These are phyloP conservation scores for Trichodelitschia bisporula DNA, from an alignment of 495 filamentous ascomycete species.

Conservation along the genomic window DNA sequence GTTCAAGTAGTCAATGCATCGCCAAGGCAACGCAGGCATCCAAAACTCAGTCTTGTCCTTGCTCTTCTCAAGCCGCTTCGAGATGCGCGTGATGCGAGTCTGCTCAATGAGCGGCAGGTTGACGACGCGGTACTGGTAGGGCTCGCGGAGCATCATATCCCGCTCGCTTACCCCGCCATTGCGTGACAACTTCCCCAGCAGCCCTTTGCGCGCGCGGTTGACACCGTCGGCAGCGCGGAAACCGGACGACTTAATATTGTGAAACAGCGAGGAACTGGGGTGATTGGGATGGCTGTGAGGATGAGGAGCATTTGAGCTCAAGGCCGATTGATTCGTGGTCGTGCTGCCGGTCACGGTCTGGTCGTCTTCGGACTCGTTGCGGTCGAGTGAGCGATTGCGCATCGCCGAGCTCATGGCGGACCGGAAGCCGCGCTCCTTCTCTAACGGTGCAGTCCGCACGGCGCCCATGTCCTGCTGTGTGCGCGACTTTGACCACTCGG, in stretches of 20 bases:
- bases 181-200: slow-evolving; percentile 51
- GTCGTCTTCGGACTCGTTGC: slow-evolving; percentile 18
- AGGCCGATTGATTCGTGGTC: slow-evolving; percentile 24
- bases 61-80: slow-evolving; percentile 57
- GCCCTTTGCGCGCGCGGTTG: slow-evolving; percentile 49
- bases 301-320: slow-evolving; percentile 25
- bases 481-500: slow-evolving; percentile 7
- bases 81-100: slow-evolving; percentile 64
- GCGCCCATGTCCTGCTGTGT: slow-evolving; percentile 24
- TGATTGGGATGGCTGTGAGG: slow-evolving; percentile 31
- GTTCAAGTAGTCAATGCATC: slow-evolving; percentile 81
- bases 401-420: slow-evolving; percentile 35
- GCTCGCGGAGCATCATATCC: slow-evolving; percentile 28
- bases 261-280: slow-evolving; percentile 39
- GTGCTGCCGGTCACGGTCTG: slow-evolving; percentile 22
- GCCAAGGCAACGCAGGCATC: slow-evolving; percentile 85
- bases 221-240: slow-evolving; percentile 45
- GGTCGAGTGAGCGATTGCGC: slow-evolving; percentile 40
- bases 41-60: slow-evolving; percentile 88
- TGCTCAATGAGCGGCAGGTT: slow-evolving; percentile 63
- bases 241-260: slow-evolving; percentile 43
- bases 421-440: slow-evolving; percentile 34
- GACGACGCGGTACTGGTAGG: slow-evolving; percentile 54
- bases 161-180: slow-evolving; percentile 46
- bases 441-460: slow-evolving; percentile 34